Percentiles rank a stretch among this genome's conserved stretches.
These are phyloP conservation scores for Triangularia verruculosa DNA, from an alignment of 2,329 filamentous ascomycete species.

Conservation along the genomic window DNA sequence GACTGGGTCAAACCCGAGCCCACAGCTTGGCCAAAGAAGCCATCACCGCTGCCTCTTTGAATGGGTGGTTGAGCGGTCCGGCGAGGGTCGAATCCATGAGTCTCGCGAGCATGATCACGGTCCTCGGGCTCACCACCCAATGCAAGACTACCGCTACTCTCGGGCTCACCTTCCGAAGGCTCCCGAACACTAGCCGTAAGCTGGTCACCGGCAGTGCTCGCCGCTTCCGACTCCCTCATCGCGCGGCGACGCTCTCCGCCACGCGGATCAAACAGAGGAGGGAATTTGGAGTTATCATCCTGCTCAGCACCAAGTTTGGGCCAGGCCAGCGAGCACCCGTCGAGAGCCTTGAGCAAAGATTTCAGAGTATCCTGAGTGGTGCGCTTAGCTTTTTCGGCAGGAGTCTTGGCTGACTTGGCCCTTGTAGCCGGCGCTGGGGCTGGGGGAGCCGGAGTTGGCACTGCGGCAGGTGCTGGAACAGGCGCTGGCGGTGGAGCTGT, in stretches of 20 bases:
- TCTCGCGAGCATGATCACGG: conserved; percentile 54
- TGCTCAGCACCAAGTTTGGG: conserved; percentile 24
- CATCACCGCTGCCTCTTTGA: conserved; percentile 58
- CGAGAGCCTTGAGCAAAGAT: conserved; percentile 39
- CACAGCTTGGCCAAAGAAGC: conserved; percentile 53
- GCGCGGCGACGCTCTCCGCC: conserved; percentile 79
- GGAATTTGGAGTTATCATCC: conserved; percentile 34
- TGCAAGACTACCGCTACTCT: conserved; percentile 79
- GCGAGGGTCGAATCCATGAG: conserved; percentile 53
- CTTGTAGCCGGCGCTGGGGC: conserved; percentile 11
- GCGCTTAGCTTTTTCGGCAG: conserved; percentile 11
- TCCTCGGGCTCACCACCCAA: conserved; percentile 93
- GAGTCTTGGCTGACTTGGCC: neutral
- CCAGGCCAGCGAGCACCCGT: conserved; percentile 36
- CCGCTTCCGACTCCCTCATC: conserved; percentile 70
- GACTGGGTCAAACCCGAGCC: conserved; percentile 46
- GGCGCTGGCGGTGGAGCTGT: conserved; percentile 22
- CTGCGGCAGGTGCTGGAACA: conserved; percentile 6
- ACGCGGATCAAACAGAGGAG: conserved; percentile 77
- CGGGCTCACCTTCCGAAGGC: conserved; percentile 68
- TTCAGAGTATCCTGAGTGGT: conserved; percentile 29
- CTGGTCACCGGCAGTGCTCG: conserved; percentile 45
- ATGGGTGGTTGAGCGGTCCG: conserved; percentile 74
- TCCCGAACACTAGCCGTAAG: conserved; percentile 45
- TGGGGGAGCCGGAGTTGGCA: neutral